Conservation (phyloP, 1,284 basidiomycete species). For the Marasmius fiardii region DNA sequence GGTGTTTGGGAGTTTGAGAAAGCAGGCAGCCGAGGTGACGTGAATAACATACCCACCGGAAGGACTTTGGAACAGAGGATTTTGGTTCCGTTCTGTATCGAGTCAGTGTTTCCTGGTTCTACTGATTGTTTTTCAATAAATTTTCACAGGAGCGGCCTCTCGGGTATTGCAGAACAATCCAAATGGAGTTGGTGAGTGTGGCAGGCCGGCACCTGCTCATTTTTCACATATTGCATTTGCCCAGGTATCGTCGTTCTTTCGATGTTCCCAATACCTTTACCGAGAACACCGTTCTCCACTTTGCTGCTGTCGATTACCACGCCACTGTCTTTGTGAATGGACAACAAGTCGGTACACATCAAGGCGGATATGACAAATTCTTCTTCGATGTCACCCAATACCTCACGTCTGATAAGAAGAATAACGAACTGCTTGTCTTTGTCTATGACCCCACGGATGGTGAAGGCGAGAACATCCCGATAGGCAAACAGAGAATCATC, state of each 20-base stretch:
- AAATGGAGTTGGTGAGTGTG: not conserved
- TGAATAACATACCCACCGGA: slow-evolving; percentile 8
- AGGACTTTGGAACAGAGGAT: slow-evolving; percentile 14
- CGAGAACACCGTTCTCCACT: slow-evolving; percentile 13
- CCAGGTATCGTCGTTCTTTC: slow-evolving; percentile 11
- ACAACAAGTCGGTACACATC: slow-evolving; percentile 11
- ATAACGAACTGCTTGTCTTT: slow-evolving; percentile 14
- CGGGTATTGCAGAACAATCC: slow-evolving; percentile 15
- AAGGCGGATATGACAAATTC: slow-evolving; percentile 16
- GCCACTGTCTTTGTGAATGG: slow-evolving; percentile 16
- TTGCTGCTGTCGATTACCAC: slow-evolving; percentile 15
- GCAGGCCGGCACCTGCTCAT: not conserved
- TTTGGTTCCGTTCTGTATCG: slow-evolving; percentile 15
- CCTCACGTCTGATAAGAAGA: slow-evolving; percentile 7
- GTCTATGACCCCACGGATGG: slow-evolving; percentile 14
- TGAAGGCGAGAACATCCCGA: slow-evolving; percentile 8
- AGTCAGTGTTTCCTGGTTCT: slow-evolving; percentile 5
- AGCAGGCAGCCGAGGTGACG: slow-evolving; percentile 7
- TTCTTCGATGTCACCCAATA: slow-evolving; percentile 13
- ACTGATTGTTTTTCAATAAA: not conserved
- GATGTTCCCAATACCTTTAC: slow-evolving; percentile 9
- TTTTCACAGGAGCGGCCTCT: slow-evolving; percentile 14
- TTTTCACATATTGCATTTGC: not conserved
- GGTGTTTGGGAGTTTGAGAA: slow-evolving; percentile 17
- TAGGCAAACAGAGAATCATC: slow-evolving; percentile 14